Percentiles rank a stretch among this genome's conserved stretches.
phyloP scores from a whole-genome alignment of 768 basidiomycete species.

The Tephrocybe sp. region DNA sequence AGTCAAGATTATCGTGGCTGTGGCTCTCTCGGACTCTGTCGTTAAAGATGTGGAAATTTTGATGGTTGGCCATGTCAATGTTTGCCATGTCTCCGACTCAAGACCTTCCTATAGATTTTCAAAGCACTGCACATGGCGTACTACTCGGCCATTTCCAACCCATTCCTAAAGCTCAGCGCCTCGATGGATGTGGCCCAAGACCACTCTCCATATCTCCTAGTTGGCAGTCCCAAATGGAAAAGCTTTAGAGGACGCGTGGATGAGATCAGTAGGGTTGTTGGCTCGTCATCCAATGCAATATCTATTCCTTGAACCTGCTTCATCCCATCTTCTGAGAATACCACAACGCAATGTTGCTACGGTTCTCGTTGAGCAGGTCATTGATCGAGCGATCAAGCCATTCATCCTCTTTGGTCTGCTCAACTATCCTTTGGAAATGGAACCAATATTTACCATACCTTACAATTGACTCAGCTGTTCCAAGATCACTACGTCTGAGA shows the following conservation, averaged over 20 bases:
- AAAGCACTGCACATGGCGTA: conserved; percentile 89
- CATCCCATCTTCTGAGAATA: background rate
- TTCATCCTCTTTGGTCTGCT: conserved; percentile 22
- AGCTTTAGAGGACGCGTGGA: conserved; percentile 72
- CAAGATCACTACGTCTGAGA: conserved; percentile 70
- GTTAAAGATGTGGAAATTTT: conserved; percentile 80
- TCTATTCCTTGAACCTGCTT: conserved; percentile 16
- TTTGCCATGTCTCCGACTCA: background rate
- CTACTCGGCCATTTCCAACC: conserved; percentile 80
- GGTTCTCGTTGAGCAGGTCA: conserved; percentile 27
- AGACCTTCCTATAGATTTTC: conserved; percentile 59
- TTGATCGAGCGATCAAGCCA: conserved; percentile 12
- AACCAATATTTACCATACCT: conserved; percentile 65
- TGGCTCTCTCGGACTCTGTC: conserved; percentile 79
- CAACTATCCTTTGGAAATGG: conserved; percentile 20
- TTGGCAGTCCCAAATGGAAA: conserved; percentile 68
- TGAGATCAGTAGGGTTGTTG: conserved; percentile 65
- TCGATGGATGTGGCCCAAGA: conserved; percentile 49
- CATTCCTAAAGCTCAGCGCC: conserved; percentile 72
- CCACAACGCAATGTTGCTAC: background rate
- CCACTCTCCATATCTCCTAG: conserved; percentile 53
- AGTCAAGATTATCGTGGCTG: conserved; percentile 81
- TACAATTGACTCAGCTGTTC: conserved; percentile 82
- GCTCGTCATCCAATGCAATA: conserved; percentile 33
- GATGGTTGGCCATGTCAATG: conserved; percentile 46